Percentiles rank a stretch among this genome's conserved stretches.
Conservation (phyloP, 306 rosid species). For the Cicer arietinum region DNA sequence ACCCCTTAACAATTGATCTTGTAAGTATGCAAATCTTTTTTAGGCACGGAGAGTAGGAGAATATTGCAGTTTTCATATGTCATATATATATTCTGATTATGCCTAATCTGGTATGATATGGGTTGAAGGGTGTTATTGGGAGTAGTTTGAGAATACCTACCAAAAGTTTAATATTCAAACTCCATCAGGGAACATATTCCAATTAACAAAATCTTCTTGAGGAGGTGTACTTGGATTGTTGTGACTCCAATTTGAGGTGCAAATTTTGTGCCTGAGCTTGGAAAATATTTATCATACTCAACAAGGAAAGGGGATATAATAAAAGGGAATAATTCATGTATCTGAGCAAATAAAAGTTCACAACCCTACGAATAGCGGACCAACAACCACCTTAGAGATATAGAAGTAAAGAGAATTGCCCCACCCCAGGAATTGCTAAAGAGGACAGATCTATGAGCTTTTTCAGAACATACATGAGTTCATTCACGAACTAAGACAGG, state of each 20-base stretch:
- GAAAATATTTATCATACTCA: too few species aligned
- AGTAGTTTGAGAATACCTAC: background rate
- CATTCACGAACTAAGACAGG: too few species aligned
- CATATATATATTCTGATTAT: background rate
- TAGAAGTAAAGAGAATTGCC: too few species aligned
- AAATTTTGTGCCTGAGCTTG: too few species aligned
- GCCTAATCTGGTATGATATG: background rate
- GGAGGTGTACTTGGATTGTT: background rate
- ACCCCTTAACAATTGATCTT: conserved; percentile 82
- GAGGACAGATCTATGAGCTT: too few species aligned
- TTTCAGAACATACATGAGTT: too few species aligned
- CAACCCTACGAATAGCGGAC: too few species aligned
- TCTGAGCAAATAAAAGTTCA: too few species aligned
- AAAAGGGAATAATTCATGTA: too few species aligned
- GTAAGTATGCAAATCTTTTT: conserved; percentile 59
- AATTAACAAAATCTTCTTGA: background rate
- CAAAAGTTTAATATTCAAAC: conserved; percentile 14
- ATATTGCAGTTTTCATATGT: conserved; percentile 22
- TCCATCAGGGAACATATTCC: background rate
- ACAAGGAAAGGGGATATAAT: too few species aligned
- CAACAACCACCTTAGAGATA: too few species aligned
- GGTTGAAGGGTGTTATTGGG: background rate
- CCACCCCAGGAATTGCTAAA: too few species aligned
- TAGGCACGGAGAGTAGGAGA: background rate
- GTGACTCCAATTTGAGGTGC: background rate